phyloP scores from a whole-genome alignment of 2,329 filamentous ascomycete species.

The Dothidotthia symphoricarpi region DNA sequence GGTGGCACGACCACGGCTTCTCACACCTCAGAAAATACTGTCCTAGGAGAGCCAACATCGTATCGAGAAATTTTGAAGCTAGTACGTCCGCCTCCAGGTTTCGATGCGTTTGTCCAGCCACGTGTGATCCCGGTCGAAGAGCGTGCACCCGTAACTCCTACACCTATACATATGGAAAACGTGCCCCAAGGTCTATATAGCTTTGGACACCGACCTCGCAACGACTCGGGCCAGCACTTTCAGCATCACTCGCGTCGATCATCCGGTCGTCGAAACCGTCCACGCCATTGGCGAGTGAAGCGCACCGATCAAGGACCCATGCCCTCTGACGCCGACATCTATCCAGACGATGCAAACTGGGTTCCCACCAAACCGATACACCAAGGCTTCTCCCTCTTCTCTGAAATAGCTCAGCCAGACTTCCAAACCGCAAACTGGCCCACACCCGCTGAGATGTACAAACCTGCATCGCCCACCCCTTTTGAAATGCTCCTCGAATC shows the following conservation, averaged over 20 bases:
- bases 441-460: slow-evolving; percentile 18
- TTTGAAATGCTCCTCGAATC: background rate
- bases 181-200: too few species aligned
- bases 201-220: slow-evolving; percentile 1
- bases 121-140: slow-evolving; percentile 8
- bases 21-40: background rate
- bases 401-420: background rate
- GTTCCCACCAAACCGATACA: background rate
- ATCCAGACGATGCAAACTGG: slow-evolving; percentile 29
- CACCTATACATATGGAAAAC: too few species aligned
- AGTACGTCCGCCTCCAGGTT: slow-evolving; percentile 13
- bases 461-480: background rate
- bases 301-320: slow-evolving; percentile 32
- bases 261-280: slow-evolving; percentile 3
- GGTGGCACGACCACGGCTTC: background rate
- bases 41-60: background rate
- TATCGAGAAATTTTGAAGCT: slow-evolving; percentile 4
- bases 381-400: background rate
- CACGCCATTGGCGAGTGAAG: slow-evolving; percentile 15
- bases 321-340: slow-evolving; percentile 33
- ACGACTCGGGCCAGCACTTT: slow-evolving; percentile 4
- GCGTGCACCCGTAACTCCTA: background rate
- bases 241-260: slow-evolving; percentile 4
- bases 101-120: slow-evolving; percentile 2
- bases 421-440: slow-evolving; percentile 14